A percentile compares a stretch with the other conserved stretches of the same genome.
These are phyloP conservation scores for Cercospora janseana DNA, from an alignment of 2,329 filamentous ascomycete species.

Conservation along the genomic window DNA sequence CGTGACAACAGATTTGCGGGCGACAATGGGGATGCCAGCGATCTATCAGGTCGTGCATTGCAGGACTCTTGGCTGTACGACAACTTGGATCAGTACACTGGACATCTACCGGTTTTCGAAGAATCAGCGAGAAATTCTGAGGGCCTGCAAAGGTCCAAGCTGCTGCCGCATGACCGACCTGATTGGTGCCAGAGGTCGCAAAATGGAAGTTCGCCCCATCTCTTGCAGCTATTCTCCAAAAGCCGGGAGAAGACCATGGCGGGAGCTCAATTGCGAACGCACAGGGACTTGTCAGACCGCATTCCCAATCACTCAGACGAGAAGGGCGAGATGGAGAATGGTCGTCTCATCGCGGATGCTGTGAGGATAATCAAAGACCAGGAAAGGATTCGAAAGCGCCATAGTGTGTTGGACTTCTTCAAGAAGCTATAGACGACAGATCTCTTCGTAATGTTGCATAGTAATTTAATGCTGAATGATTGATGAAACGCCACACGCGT, in stretches of 20 bases:
- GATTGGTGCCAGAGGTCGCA: constrained; percentile 31
- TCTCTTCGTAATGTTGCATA: background rate
- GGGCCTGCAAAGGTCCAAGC: constrained; percentile 6
- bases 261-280: too few species aligned
- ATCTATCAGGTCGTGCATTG: background rate
- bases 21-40: too few species aligned
- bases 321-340: background rate
- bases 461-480: background rate
- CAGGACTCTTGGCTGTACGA: background rate
- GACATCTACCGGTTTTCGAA: background rate
- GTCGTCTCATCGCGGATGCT: constrained; percentile 29
- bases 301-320: background rate
- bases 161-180: constrained; percentile 23
- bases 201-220: constrained; percentile 17
- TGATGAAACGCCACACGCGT: background rate
- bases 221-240: constrained; percentile 15
- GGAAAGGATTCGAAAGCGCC: constrained; percentile 22
- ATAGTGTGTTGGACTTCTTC: constrained; percentile 27
- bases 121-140: background rate
- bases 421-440: constrained; percentile 22
- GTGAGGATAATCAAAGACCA: constrained; percentile 30
- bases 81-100: background rate
- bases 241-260: background rate
- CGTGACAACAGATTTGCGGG: background rate
- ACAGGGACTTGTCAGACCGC: background rate